Evolutionary conservation across 192 early-diverging fungal genomes (phyloP).

Genomic region (Blastocladiella britannica): DNA sequence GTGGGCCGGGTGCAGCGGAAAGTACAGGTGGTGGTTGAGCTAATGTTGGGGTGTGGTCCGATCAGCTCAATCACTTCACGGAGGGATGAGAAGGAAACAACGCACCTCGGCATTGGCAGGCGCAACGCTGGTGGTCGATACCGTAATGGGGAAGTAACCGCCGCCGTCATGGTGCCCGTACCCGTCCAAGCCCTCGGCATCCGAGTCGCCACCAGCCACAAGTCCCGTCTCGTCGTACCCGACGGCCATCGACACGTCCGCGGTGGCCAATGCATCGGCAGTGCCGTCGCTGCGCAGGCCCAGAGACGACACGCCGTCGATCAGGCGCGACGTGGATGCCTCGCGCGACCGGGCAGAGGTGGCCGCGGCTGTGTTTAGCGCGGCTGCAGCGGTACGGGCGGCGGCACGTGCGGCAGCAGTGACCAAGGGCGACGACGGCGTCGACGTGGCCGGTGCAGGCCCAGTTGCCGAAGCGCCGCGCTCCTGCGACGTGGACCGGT

Average conservation of each 20-base stretch:
- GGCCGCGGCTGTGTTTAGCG: background rate
- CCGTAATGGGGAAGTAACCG: background rate
- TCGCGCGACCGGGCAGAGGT: too few species aligned
- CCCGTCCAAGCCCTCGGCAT: background rate
- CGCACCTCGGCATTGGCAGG: background rate
- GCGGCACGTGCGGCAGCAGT: background rate
- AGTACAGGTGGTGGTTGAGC: slow-evolving; percentile 68
- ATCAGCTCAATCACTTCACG: too few species aligned
- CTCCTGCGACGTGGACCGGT: background rate
- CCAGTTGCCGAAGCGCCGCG: background rate
- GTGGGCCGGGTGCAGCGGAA: slow-evolving; percentile 36
- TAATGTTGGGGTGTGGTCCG: slow-evolving; percentile 10
- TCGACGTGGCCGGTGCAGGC: background rate
- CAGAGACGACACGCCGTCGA: background rate
- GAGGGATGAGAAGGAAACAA: background rate
- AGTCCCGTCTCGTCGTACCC: background rate
- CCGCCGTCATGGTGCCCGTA: background rate
- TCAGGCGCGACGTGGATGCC: background rate
- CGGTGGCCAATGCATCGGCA: background rate
- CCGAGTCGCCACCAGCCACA: background rate
- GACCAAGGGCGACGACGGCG: background rate
- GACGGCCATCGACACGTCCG: background rate
- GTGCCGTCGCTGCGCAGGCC: background rate
- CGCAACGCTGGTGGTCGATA: background rate
- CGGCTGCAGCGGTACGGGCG: background rate